Evolutionary conservation across 306 rosid species (phyloP), one percentile per base, ranked within the genome.

Genomic region (Mimosa pudica): DNA sequence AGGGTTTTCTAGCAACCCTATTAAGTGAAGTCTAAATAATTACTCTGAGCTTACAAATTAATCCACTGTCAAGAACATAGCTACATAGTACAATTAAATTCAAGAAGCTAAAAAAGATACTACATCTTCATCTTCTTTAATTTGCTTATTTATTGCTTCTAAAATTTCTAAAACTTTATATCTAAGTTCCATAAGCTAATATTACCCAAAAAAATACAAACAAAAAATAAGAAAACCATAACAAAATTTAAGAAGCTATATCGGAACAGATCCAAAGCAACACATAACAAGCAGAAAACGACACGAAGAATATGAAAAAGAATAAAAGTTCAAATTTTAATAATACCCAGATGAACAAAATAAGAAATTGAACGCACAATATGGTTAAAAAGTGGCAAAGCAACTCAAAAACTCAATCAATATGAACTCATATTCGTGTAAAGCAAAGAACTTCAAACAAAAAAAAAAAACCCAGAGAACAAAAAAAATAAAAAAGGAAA

Each of bases 221-320:
- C 74, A 77, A 47, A 6, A 24, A 14, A 47, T 62, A 51, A 47
- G 55, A 45, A 62, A 12, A 16, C 13, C 38, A 61, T 14, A n/a
- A 54, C 38, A 48, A 65, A 7, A 55, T 9, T 10, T 38, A 24
- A 46, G 11, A 52, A 48, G 81, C 6, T 10, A 30, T 7, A 38
- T 48, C 81, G 52, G 62, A 80, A 66, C 74, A 74, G 90, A 82
- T 86, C 86, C 79, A 55, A 52, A 41, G 71, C 44, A 70, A 64
- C 16, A 46, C 24, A 48, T 36, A 54, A 47, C 78, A 0, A 4
- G 46, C 48, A 45, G 2, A 38, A 44, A 66, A 55, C 51, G 44
- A 20, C 16, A 72, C 48, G 24, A 44, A 78, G 48, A 32, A 2
- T 47, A 24, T 36, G 6, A 46, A 10, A 24, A n/a, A 36, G 54